Evolutionary conservation across 805 yeast genomes (phyloP).

Genomic region (Zygosaccharomyces rouxii): DNA sequence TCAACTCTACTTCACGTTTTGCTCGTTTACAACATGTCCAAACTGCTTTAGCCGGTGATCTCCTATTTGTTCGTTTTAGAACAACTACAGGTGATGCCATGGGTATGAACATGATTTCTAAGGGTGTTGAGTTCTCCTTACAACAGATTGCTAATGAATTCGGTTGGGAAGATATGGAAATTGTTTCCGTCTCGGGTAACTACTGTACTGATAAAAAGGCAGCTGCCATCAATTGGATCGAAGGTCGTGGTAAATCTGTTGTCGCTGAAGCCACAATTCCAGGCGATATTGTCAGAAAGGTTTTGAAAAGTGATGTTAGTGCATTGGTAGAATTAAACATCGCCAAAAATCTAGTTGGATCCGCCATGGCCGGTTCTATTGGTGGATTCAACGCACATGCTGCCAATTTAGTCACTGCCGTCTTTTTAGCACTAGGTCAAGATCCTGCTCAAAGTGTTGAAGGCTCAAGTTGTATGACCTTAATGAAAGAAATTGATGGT

Average conservation of each 20-base stretch:
- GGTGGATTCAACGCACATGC: conserved; percentile 99
- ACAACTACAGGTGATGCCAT: conserved; percentile 99
- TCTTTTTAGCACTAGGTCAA: conserved; percentile 93
- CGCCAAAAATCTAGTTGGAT: conserved; percentile 86
- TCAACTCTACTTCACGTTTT: conserved; percentile 94
- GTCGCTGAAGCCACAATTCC: conserved; percentile 96
- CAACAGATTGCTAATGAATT: conserved; percentile 79
- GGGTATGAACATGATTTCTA: conserved; percentile 99
- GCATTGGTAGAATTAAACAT: conserved; percentile 88
- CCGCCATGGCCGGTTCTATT: conserved; percentile 96
- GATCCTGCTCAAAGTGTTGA: conserved; percentile 99
- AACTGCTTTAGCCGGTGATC: conserved; percentile 91
- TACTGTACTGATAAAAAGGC: conserved; percentile 97
- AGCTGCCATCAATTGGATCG: conserved; percentile 98
- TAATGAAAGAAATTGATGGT: conserved; percentile 81
- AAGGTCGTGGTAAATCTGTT: conserved; percentile 97
- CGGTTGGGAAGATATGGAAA: conserved; percentile 92
- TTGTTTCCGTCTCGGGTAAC: conserved; percentile 92
- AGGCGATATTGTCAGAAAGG: conserved; percentile 68
- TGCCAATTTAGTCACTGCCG: conserved; percentile 92
- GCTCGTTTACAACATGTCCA: conserved; percentile 89
- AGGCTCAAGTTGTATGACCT: conserved; percentile 93
- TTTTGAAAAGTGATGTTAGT: conserved; percentile 86
- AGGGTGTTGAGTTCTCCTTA: conserved; percentile 89
- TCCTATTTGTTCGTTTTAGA: conserved; percentile 83